Conservation (phyloP, 371 early-diverging fungal species). For the Actinomortierella wolfii region DNA sequence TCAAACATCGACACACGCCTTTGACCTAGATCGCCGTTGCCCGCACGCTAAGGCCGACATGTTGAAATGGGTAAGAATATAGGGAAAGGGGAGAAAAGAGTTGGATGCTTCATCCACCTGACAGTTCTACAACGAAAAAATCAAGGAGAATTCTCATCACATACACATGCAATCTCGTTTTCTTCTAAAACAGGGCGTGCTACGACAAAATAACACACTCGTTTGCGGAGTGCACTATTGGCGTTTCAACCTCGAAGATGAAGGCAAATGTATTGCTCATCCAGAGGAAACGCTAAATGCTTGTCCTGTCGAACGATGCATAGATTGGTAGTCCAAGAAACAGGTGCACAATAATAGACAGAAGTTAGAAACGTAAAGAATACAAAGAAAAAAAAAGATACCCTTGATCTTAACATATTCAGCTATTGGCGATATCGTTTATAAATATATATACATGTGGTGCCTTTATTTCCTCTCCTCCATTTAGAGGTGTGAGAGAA, state of each 20-base stretch:
- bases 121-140: not conserved
- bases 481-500: too few species aligned
- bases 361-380: not conserved
- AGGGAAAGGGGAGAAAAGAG: too few species aligned
- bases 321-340: slow-evolving; percentile 34
- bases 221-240: slow-evolving; percentile 46
- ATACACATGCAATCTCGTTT: not conserved
- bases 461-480: too few species aligned
- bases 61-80: slow-evolving; percentile 47
- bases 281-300: slow-evolving; percentile 46
- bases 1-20: slow-evolving; percentile 31
- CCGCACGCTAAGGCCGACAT: slow-evolving; percentile 44
- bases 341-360: too few species aligned
- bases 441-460: too few species aligned
- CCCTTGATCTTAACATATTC: too few species aligned
- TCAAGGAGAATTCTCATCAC: too few species aligned
- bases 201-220: slow-evolving; percentile 30
- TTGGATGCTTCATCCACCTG: not conserved
- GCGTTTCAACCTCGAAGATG: slow-evolving; percentile 41
- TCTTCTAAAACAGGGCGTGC: slow-evolving; percentile 22
- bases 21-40: slow-evolving; percentile 43
- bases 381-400: not conserved
- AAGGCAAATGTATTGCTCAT: slow-evolving; percentile 44
- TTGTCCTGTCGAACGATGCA: slow-evolving; percentile 30
- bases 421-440: too few species aligned